Percentiles rank a stretch among this genome's conserved stretches.
Conservation (phyloP, 768 basidiomycete genomes). For the Kwoniella bestiolae region DNA sequence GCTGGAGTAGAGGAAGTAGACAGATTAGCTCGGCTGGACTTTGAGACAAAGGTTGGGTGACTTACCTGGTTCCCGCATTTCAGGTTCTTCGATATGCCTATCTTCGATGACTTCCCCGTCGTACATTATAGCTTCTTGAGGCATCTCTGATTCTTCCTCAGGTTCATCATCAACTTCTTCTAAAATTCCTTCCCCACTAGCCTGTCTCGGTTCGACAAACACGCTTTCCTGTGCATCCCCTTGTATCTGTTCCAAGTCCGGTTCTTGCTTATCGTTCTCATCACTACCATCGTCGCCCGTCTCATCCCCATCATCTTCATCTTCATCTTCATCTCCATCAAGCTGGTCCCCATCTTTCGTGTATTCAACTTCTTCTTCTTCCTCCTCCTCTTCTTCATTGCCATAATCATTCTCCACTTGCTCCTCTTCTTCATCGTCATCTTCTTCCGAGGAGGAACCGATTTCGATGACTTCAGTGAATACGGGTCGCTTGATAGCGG, state of each 20-base stretch:
- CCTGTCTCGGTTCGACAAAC: too few species aligned
- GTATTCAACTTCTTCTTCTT: conserved; percentile 9
- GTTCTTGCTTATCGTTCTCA: too few species aligned
- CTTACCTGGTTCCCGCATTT: neutral
- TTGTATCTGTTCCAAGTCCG: too few species aligned
- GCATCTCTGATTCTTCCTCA: neutral
- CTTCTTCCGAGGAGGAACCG: conserved; percentile 26
- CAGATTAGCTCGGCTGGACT: neutral
- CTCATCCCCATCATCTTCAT: conserved; percentile 15
- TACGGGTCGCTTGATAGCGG: neutral
- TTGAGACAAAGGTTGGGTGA: neutral
- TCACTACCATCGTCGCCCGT: neutral
- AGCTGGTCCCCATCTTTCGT: neutral
- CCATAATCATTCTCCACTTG: conserved; percentile 9
- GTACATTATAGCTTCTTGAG: conserved; percentile 15
- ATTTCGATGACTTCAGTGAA: conserved; percentile 28
- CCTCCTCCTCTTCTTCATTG: conserved; percentile 16
- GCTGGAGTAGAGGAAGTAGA: neutral
- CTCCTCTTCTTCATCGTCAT: conserved; percentile 22
- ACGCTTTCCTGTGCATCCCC: too few species aligned
- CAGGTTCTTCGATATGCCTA: neutral
- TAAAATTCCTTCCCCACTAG: neutral
- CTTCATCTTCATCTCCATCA: neutral
- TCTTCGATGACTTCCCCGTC: conserved; percentile 23
- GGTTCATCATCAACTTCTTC: neutral